A percentile compares a stretch with the other conserved stretches of the same genome.
phyloP scores from a whole-genome alignment of 1,284 basidiomycete species.

The Austropuccinia psidii region DNA sequence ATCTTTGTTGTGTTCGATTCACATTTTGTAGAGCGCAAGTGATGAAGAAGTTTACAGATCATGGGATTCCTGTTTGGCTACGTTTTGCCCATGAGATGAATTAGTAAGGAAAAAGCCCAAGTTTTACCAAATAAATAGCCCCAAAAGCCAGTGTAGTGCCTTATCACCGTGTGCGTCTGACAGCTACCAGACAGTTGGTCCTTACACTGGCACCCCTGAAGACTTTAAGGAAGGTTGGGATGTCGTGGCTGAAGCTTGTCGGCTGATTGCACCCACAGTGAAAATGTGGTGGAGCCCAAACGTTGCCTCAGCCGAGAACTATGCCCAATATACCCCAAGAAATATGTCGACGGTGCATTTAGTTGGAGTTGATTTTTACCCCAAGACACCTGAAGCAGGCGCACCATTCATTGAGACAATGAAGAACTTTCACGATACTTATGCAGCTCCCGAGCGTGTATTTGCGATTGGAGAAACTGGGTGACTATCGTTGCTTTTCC shows the following conservation, averaged over 20 bases:
- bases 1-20: neutral
- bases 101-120: constrained; percentile 38
- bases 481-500: constrained; percentile 8
- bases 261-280: constrained; percentile 45
- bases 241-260: constrained; percentile 44
- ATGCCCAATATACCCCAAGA: constrained; percentile 44
- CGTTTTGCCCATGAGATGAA: constrained; percentile 48
- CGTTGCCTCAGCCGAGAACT: constrained; percentile 40
- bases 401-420: constrained; percentile 43
- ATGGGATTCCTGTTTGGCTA: constrained; percentile 48
- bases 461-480: constrained; percentile 49
- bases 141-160: constrained; percentile 25
- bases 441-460: constrained; percentile 39
- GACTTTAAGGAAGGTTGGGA: constrained; percentile 48
- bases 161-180: neutral
- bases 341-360: constrained; percentile 44
- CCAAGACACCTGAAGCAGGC: constrained; percentile 39
- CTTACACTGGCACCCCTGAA: constrained; percentile 42
- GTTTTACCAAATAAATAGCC: neutral
- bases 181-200: constrained; percentile 40
- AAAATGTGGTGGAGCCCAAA: constrained; percentile 46
- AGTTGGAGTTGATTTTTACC: constrained; percentile 47
- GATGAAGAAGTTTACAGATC: constrained; percentile 49
- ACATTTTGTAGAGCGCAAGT: constrained; percentile 40
- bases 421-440: constrained; percentile 48